A percentile compares a stretch with the other conserved stretches of the same genome.
phyloP scores from a whole-genome alignment of 805 yeast species.

The Saccharomyces mikatae region DNA sequence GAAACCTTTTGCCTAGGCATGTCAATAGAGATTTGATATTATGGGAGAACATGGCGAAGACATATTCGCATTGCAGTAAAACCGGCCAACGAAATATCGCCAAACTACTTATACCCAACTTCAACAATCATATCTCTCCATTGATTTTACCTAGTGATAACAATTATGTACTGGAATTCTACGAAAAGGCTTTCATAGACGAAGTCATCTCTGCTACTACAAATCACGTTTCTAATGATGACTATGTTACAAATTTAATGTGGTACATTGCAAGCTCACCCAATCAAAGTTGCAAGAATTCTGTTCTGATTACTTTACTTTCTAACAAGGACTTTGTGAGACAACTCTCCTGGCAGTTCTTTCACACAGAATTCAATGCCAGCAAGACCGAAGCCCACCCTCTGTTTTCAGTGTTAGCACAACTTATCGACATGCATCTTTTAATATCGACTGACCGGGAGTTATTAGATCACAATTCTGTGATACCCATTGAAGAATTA shows the following conservation, averaged over 20 bases:
- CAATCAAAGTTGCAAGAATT: background rate
- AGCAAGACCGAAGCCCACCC: background rate
- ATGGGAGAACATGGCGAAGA: background rate
- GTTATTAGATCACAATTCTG: conserved; percentile 10
- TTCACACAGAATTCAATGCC: background rate
- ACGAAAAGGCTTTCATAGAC: conserved; percentile 1
- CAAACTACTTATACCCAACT: background rate
- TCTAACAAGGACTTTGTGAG: background rate
- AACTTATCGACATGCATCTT: conserved; percentile 19
- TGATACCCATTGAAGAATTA: conserved; percentile 13
- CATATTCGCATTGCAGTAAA: background rate
- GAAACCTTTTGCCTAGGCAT: background rate
- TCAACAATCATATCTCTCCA: background rate
- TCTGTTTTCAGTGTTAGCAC: conserved; percentile 12
- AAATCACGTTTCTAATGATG: background rate
- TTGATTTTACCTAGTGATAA: background rate
- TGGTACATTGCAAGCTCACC: background rate
- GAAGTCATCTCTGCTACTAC: background rate
- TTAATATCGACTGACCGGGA: conserved; percentile 26
- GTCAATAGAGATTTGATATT: background rate
- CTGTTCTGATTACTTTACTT: conserved; percentile 1
- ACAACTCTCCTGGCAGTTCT: background rate
- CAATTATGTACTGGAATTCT: background rate
- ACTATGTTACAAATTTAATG: background rate
- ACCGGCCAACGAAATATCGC: background rate